Conservation (phyloP, 106 monocot genomes). For the Acorus gramineus region DNA sequence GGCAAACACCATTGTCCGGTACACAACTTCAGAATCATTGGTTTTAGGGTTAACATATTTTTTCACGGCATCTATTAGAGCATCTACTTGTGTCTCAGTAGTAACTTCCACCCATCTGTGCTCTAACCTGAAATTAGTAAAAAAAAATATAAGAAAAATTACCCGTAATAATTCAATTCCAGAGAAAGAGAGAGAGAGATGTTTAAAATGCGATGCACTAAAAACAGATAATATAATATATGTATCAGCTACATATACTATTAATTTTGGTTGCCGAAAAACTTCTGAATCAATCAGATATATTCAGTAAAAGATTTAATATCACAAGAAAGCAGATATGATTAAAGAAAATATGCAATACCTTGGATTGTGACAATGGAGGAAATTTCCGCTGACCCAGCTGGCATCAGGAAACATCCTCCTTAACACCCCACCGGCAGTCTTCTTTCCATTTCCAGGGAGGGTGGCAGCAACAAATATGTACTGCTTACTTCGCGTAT, state of each 20-base stretch:
- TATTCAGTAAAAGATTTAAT: not conserved
- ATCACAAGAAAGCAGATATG: not conserved
- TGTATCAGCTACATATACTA: too few species aligned
- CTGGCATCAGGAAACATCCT: slow-evolving; percentile 86
- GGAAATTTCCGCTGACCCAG: slow-evolving; percentile 82
- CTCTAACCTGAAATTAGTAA: slow-evolving; percentile 49
- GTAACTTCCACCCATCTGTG: slow-evolving; percentile 90
- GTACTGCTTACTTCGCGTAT: slow-evolving; percentile 89
- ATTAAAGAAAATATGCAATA: slow-evolving; percentile 4
- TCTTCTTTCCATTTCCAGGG: slow-evolving; percentile 86
- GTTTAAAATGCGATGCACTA: too few species aligned
- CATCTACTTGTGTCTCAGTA: slow-evolving; percentile 76
- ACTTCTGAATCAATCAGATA: too few species aligned
- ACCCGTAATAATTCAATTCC: not conserved
- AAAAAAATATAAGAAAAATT: not conserved
- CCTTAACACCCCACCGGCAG: slow-evolving; percentile 85
- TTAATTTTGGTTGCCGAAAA: too few species aligned
- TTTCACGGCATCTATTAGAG: slow-evolving; percentile 76
- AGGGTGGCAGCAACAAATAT: slow-evolving; percentile 96
- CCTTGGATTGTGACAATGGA: slow-evolving; percentile 93
- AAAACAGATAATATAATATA: too few species aligned
- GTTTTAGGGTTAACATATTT: slow-evolving; percentile 12
- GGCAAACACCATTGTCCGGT: slow-evolving; percentile 80
- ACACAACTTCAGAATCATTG: slow-evolving; percentile 17
- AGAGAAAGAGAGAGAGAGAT: not conserved